Percentiles rank a stretch among this genome's conserved stretches.
Evolutionary conservation across 768 basidiomycete species (phyloP).

Genomic region (Pleurotus djamor): DNA sequence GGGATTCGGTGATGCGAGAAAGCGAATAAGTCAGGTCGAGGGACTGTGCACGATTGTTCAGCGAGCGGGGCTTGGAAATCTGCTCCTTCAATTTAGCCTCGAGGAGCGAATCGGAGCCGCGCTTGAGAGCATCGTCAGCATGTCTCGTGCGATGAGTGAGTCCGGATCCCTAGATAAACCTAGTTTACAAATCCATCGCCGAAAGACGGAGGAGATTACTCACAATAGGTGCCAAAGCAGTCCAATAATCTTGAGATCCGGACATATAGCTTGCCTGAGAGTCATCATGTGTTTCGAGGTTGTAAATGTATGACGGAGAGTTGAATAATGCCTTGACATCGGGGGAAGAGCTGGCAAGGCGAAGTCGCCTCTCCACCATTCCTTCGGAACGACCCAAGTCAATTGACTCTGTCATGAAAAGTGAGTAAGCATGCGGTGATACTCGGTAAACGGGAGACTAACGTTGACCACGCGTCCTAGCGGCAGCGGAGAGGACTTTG

Average conservation of each 20-base stretch:
- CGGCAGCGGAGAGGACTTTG: conserved; percentile 80
- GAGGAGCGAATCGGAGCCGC: conserved; percentile 80
- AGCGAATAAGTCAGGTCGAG: conserved; percentile 86
- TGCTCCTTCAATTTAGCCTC: conserved; percentile 85
- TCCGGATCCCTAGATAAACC: conserved; percentile 53
- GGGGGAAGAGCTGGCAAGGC: conserved; percentile 86
- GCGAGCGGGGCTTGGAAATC: conserved; percentile 70
- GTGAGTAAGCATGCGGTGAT: conserved; percentile 7
- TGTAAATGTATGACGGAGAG: conserved; percentile 79
- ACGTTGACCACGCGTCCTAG: conserved; percentile 60
- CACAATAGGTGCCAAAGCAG: conserved; percentile 74
- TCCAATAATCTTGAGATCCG: conserved; percentile 70
- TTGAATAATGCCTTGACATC: conserved; percentile 97
- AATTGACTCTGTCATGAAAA: conserved; percentile 57
- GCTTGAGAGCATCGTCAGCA: conserved; percentile 74
- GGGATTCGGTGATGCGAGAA: conserved; percentile 73
- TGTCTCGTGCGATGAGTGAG: conserved; percentile 67
- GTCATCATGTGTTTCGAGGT: conserved; percentile 73
- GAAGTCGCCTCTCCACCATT: conserved; percentile 69
- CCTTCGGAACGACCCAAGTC: conserved; percentile 72
- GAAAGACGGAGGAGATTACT: conserved; percentile 21
- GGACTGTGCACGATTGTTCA: conserved; percentile 86
- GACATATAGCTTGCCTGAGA: conserved; percentile 57
- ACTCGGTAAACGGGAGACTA: conserved; percentile 19
- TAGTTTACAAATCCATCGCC: conserved; percentile 10